phyloP scores from a whole-genome alignment of 2,329 filamentous ascomycete genomes.

The Cordyceps cicadae region DNA sequence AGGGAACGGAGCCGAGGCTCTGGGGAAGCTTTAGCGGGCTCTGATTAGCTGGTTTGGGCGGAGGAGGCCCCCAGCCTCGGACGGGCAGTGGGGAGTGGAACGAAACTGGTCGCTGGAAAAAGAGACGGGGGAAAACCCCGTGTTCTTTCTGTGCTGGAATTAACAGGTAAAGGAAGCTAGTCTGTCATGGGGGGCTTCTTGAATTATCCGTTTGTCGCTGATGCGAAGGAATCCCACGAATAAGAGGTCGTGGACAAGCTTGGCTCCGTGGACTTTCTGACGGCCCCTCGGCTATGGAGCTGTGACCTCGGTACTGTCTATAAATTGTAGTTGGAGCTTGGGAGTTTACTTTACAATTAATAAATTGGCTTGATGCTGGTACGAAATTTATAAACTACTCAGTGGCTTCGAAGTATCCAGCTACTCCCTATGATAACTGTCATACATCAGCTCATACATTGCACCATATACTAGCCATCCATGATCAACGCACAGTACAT shows the following conservation, averaged over 20 bases:
- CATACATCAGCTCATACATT: not conserved
- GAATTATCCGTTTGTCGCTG: no score
- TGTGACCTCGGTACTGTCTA: not conserved
- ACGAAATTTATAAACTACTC: not conserved
- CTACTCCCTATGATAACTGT: not conserved
- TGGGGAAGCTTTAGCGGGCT: conserved; percentile 10
- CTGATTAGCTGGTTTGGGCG: conserved; percentile 7
- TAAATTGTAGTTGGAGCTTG: not conserved
- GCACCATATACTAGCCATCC: not conserved
- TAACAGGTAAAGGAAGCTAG: not conserved
- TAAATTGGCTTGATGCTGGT: not conserved
- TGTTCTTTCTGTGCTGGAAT: not conserved
- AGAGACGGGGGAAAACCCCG: no score
- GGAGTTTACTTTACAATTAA: not conserved
- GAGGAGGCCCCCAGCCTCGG: conserved; percentile 2
- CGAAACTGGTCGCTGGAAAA: no score
- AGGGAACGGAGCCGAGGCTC: conserved; percentile 9
- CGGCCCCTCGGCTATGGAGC: not conserved
- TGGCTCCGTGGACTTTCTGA: not conserved
- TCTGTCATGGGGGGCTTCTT: not conserved
- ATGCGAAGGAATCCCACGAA: no score
- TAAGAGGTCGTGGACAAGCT: not conserved
- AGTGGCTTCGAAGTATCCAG: not conserved
- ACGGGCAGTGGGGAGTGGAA: not conserved
- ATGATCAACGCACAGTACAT: not conserved